Evolutionary conservation across 129 eudicot species (phyloP).

Genomic region (Saposhnikovia divaricata): DNA sequence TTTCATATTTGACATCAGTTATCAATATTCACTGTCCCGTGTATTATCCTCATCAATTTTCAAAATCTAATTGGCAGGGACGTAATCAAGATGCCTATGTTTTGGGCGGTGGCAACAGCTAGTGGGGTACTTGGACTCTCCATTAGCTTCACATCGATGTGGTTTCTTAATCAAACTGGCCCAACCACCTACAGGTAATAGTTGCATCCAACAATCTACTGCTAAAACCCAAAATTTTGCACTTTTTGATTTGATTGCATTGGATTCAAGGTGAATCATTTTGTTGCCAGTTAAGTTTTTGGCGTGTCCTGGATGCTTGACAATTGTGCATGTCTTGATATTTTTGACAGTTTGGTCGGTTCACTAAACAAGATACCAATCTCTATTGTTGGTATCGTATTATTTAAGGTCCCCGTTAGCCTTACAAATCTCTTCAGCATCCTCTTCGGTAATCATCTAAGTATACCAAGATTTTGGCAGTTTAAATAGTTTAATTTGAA

Average conservation of each 20-base stretch:
- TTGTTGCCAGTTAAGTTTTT: neutral
- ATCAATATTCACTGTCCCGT: neutral
- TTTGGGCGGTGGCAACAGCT: slow-evolving; percentile 71
- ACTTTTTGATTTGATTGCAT: neutral
- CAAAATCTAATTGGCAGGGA: slow-evolving; percentile 35
- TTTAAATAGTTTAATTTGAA: neutral
- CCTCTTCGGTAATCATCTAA: slow-evolving; percentile 52
- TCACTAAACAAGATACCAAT: slow-evolving; percentile 79
- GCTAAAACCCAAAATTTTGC: neutral
- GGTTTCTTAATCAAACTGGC: slow-evolving; percentile 72
- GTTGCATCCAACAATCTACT: neutral
- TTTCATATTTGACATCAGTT: neutral
- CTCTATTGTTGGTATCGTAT: slow-evolving; percentile 59
- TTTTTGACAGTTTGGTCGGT: slow-evolving; percentile 53
- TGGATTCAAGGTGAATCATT: neutral
- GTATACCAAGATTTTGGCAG: neutral
- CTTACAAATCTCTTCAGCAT: slow-evolving; percentile 59
- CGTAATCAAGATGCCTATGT: slow-evolving; percentile 53
- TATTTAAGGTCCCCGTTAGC: slow-evolving; percentile 75
- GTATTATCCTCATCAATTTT: slow-evolving; percentile 3
- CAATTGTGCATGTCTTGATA: neutral
- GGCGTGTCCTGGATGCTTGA: neutral
- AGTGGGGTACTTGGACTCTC: slow-evolving; percentile 78
- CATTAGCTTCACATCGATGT: slow-evolving; percentile 80
- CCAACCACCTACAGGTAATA: slow-evolving; percentile 83